Conservation (phyloP, 495 filamentous ascomycete genomes). For the Podospora tetraspora region DNA sequence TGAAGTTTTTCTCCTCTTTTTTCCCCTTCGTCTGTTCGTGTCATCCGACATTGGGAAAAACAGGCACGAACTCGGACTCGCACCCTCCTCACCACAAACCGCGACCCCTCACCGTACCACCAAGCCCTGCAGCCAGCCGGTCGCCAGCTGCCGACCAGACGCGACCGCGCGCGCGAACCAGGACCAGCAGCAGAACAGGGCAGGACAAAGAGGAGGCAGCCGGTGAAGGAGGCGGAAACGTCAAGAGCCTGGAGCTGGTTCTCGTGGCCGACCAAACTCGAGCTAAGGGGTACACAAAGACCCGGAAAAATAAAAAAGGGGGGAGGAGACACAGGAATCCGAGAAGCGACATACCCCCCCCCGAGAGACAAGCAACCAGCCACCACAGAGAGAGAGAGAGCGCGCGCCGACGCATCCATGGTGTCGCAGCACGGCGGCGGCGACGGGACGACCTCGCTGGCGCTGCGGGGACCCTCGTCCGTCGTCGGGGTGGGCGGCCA, state of each 20-base stretch:
- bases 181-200: constrained; percentile 5
- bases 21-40: background rate
- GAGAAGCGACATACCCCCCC: background rate
- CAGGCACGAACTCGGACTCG: background rate
- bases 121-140: constrained; percentile 15
- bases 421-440: constrained; percentile 58
- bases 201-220: constrained; percentile 24
- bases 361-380: background rate
- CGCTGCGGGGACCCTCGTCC: constrained; percentile 55
- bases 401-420: constrained; percentile 41
- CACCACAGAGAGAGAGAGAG: background rate
- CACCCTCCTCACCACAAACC: background rate
- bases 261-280: background rate
- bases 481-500: constrained; percentile 34
- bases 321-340: constrained; percentile 1
- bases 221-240: constrained; percentile 9
- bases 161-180: background rate
- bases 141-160: constrained; percentile 20
- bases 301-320: background rate
- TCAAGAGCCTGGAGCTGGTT: background rate
- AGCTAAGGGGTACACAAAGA: background rate
- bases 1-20: background rate
- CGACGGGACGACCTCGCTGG: constrained; percentile 48
- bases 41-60: background rate
- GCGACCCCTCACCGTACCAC: constrained; percentile 19